These are phyloP conservation scores for Cyclotella sp. DNA, from an alignment of 108 stramenopile genomes.

Conservation along the genomic window DNA sequence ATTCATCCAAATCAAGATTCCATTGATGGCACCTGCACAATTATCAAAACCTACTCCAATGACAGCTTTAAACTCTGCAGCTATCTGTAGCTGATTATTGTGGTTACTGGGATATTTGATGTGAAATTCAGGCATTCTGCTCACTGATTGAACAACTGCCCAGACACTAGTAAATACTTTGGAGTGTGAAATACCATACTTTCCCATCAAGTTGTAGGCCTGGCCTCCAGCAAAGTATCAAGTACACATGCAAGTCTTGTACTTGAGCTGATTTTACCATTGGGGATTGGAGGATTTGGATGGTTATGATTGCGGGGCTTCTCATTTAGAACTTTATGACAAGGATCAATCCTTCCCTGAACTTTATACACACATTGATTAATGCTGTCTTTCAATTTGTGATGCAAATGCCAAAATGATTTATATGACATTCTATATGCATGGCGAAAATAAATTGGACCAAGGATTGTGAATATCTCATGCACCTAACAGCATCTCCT, in stretches of 20 bases:
- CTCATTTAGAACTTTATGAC: background rate
- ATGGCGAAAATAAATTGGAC: background rate
- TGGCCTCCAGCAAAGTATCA: background rate
- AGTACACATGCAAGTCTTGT: background rate
- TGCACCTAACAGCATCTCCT: no score
- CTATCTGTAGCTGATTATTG: conserved; percentile 34
- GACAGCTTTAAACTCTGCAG: conserved; percentile 31
- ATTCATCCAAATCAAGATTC: conserved; percentile 45
- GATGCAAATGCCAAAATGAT: background rate
- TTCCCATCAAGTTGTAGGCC: background rate
- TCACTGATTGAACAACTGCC: background rate
- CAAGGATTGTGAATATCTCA: no score
- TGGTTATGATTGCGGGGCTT: background rate
- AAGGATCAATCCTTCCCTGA: no score
- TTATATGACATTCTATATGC: background rate
- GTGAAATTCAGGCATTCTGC: background rate
- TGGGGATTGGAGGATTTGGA: background rate
- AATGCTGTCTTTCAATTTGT: background rate
- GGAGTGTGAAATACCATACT: background rate
- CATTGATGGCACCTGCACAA: conserved; percentile 50
- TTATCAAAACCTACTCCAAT: conserved; percentile 21
- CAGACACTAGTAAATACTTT: background rate
- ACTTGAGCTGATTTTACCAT: background rate
- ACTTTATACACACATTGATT: background rate
- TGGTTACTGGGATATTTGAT: conserved; percentile 29